A percentile compares a stretch with the other conserved stretches of the same genome.
These are phyloP conservation scores for Periconia macrospinosa DNA, from an alignment of 2,329 filamentous ascomycete species.

Conservation along the genomic window DNA sequence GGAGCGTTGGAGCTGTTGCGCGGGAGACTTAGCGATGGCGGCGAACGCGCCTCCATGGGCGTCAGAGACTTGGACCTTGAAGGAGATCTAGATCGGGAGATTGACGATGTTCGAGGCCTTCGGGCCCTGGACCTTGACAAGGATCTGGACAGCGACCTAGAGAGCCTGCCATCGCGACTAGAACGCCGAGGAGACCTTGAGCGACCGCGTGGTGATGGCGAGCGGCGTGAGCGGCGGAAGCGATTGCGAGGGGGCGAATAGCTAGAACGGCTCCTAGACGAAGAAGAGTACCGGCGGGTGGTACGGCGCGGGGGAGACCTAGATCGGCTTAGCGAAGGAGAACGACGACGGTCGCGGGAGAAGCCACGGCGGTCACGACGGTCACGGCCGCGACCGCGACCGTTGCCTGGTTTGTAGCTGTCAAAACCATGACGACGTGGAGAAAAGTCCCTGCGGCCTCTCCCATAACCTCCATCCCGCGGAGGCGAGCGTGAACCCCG, in stretches of 20 bases:
- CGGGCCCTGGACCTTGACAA: conserved; percentile 40
- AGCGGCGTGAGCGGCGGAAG: conserved; percentile 15
- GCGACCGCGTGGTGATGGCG: conserved; percentile 9
- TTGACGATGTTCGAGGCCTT: conserved; percentile 20
- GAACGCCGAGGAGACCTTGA: conserved; percentile 21
- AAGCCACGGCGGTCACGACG: conserved; percentile 38
- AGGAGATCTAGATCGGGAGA: neutral
- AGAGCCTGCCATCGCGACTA: conserved; percentile 17
- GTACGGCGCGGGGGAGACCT: conserved; percentile 23
- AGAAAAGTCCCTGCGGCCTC: conserved; percentile 52
- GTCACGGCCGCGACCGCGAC: conserved; percentile 14
- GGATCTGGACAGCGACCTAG: conserved; percentile 30
- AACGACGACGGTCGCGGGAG: conserved; percentile 31
- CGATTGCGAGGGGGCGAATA: conserved; percentile 20
- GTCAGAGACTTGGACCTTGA: neutral
- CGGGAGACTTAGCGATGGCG: conserved; percentile 35
- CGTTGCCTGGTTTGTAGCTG: conserved; percentile 57
- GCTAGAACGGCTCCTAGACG: conserved; percentile 41
- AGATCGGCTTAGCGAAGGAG: neutral
- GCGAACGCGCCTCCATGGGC: conserved; percentile 18
- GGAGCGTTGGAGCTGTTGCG: conserved; percentile 41
- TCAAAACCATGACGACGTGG: conserved; percentile 54
- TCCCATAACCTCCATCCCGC: conserved; percentile 31
- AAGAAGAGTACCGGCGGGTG: conserved; percentile 25
- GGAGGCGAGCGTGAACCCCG: conserved; percentile 56